Conservation (phyloP, 164 flowering plant species). For the Macadamia integrifolia region DNA sequence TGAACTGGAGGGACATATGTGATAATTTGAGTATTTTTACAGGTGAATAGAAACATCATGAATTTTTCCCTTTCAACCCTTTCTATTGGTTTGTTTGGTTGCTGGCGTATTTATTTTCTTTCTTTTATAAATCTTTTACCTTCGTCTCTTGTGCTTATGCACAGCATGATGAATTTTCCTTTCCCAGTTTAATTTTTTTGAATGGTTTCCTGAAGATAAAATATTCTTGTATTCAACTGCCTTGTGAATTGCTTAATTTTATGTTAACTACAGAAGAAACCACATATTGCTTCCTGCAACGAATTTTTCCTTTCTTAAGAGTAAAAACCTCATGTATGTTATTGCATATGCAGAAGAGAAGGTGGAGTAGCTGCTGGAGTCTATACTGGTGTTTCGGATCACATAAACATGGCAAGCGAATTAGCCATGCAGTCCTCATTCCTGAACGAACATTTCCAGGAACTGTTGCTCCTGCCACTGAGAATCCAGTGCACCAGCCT, state of each 20-base stretch:
- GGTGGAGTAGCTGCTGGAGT: conserved; percentile 79
- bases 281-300: background rate
- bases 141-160: no score
- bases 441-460: conserved; percentile 49
- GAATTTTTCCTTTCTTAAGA: background rate
- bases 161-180: no score
- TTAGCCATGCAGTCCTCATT: conserved; percentile 63
- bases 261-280: background rate
- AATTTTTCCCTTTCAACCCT: no score
- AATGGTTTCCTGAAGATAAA: no score
- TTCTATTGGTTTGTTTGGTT: no score
- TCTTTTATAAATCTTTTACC: no score
- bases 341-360: conserved; percentile 55
- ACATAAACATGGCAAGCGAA: conserved; percentile 49
- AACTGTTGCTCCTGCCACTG: conserved; percentile 28
- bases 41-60: no score
- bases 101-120: no score
- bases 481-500: conserved; percentile 37
- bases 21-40: no score
- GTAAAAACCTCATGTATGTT: background rate
- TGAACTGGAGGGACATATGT: no score
- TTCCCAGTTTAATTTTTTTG: no score
- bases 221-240: background rate
- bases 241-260: background rate
- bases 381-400: conserved; percentile 82